Evolutionary conservation across 768 basidiomycete genomes (phyloP).

Genomic region (Clitopilus hobsonii): DNA sequence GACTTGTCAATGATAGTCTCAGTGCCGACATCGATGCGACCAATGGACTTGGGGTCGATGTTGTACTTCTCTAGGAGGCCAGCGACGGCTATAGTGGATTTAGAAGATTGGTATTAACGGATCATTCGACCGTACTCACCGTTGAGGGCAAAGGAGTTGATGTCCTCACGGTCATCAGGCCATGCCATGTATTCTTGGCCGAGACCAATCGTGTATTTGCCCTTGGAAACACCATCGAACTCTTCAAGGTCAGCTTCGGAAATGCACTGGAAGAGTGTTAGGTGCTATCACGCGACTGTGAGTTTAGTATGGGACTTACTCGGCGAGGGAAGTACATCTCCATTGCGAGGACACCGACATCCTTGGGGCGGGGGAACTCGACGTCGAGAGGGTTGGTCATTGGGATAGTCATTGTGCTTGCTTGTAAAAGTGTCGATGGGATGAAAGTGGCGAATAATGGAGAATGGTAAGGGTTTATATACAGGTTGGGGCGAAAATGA

Average conservation of each 20-base stretch:
- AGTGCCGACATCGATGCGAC: conserved; percentile 96
- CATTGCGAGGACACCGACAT: conserved; percentile 91
- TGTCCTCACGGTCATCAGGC: conserved; percentile 98
- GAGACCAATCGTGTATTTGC: conserved; percentile 98
- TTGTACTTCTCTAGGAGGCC: conserved; percentile 91
- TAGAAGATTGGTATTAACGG: neutral
- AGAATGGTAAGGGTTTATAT: neutral
- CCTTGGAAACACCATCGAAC: conserved; percentile 90
- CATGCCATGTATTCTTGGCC: conserved; percentile 99
- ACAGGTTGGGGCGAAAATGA: neutral
- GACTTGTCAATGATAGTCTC: conserved; percentile 99
- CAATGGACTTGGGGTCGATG: conserved; percentile 94
- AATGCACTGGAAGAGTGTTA: conserved; percentile 62
- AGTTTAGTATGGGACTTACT: conserved; percentile 38
- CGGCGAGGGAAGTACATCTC: conserved; percentile 94
- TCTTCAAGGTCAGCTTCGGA: conserved; percentile 92
- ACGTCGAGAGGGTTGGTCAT: conserved; percentile 18
- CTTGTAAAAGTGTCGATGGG: neutral
- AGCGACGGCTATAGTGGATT: conserved; percentile 61
- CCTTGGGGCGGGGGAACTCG: conserved; percentile 67
- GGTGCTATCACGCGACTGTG: conserved; percentile 1
- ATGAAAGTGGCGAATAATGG: neutral
- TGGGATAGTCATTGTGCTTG: conserved; percentile 1
- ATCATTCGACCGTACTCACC: conserved; percentile 42
- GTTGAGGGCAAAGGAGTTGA: conserved; percentile 95